phyloP scores from a whole-genome alignment of 202 grass and related monocot species.

The Brachypodium distachyon region DNA sequence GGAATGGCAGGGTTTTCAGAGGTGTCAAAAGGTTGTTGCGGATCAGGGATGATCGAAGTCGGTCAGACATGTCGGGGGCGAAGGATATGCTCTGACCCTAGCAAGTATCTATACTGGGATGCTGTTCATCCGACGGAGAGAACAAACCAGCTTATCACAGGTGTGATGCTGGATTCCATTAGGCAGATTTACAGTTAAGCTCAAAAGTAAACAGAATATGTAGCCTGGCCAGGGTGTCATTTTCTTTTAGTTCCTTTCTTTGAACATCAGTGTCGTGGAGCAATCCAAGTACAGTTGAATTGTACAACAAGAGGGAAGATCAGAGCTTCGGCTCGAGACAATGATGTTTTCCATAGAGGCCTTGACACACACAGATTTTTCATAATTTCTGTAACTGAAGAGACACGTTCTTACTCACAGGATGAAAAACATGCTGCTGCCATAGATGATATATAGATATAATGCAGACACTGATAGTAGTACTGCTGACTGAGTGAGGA shows the following conservation, averaged over 20 bases:
- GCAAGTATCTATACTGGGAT: conserved; percentile 68
- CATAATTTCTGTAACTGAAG: neutral
- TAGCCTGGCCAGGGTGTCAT: no score
- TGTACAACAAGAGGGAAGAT: neutral
- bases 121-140: conserved; percentile 64
- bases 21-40: conserved; percentile 48
- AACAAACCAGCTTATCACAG: conserved; percentile 40
- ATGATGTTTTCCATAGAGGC: neutral
- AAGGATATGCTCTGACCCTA: conserved; percentile 46
- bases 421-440: neutral
- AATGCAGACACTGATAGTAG: no score
- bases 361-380: neutral
- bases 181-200: conserved; percentile 29
- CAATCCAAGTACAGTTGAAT: neutral
- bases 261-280: neutral
- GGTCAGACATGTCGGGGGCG: conserved; percentile 52
- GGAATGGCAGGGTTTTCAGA: conserved; percentile 35
- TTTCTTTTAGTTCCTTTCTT: neutral
- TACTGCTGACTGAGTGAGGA: no score
- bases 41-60: conserved; percentile 52
- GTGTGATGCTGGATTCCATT: conserved; percentile 13
- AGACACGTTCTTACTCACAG: no score
- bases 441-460: neutral
- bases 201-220: no score
- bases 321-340: neutral